These are phyloP conservation scores for Orychophragmus violaceus DNA, from an alignment of 345 rosid genomes.

Conservation along the genomic window DNA sequence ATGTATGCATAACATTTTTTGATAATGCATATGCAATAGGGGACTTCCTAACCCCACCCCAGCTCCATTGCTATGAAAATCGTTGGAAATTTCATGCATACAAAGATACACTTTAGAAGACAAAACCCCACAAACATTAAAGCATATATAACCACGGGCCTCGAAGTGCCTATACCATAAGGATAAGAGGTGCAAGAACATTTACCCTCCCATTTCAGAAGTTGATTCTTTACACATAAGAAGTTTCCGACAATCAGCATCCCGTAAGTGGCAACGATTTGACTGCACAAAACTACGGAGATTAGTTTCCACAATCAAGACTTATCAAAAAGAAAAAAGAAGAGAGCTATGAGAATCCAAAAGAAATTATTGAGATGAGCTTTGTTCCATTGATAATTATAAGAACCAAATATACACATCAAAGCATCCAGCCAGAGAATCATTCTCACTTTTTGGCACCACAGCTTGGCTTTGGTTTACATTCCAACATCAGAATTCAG, in stretches of 20 bases:
- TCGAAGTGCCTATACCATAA: background rate
- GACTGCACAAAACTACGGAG: constrained; percentile 47
- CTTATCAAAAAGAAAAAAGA: background rate
- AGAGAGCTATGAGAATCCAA: background rate
- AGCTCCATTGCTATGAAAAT: background rate
- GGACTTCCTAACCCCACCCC: background rate
- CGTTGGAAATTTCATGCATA: background rate
- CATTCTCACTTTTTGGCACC: background rate
- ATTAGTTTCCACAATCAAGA: background rate
- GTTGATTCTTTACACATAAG: constrained; percentile 68
- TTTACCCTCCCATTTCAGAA: constrained; percentile 93
- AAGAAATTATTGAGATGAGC: background rate
- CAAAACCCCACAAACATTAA: background rate
- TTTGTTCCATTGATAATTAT: background rate
- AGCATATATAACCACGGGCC: background rate
- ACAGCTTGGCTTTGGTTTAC: background rate
- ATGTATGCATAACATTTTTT: background rate
- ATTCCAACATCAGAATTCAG: background rate
- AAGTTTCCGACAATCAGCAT: constrained; percentile 50
- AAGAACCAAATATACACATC: background rate
- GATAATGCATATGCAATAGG: background rate
- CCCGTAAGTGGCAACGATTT: constrained; percentile 61
- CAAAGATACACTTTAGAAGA: background rate
- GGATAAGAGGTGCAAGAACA: constrained; percentile 11
- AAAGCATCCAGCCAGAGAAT: constrained; percentile 10